A percentile compares a stretch with the other conserved stretches of the same genome.
These are phyloP conservation scores for Aspergillus texensis DNA, from an alignment of 2,329 filamentous ascomycete species.

Conservation along the genomic window DNA sequence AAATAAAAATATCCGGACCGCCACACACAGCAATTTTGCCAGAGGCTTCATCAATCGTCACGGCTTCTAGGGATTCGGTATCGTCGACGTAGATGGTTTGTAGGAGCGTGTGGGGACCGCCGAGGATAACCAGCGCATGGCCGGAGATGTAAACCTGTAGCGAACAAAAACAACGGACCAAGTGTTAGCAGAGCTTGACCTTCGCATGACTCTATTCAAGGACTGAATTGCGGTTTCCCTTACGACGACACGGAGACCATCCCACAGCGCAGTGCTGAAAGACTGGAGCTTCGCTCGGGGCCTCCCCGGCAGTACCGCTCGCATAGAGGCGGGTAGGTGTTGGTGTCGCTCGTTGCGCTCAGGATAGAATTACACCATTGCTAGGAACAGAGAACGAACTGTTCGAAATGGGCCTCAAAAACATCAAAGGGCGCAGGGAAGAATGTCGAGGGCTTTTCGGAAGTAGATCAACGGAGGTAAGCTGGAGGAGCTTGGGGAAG, in stretches of 20 bases:
- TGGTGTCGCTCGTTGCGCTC: constrained; percentile 31
- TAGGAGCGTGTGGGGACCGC: constrained; percentile 71
- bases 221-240: constrained; percentile 31
- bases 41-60: constrained; percentile 77
- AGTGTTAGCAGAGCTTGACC: constrained; percentile 9
- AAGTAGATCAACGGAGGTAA: neutral
- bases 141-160: constrained; percentile 83
- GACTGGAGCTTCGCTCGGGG: constrained; percentile 77
- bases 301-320: constrained; percentile 76
- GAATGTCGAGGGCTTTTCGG: neutral
- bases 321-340: constrained; percentile 61
- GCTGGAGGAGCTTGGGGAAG: constrained; percentile 1
- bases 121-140: constrained; percentile 81
- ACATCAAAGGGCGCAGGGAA: neutral
- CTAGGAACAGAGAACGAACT: constrained; percentile 13
- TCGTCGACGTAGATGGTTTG: constrained; percentile 92
- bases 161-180: constrained; percentile 15
- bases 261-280: constrained; percentile 73
- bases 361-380: constrained; percentile 37
- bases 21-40: constrained; percentile 84
- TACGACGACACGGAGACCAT: constrained; percentile 72
- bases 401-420: neutral
- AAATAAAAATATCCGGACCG: constrained; percentile 69
- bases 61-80: constrained; percentile 67
- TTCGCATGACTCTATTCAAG: neutral